Base-by-base conservation (phyloP, 176 grass and related monocot species). In the Dendrocalamus sinicus region DNA sequence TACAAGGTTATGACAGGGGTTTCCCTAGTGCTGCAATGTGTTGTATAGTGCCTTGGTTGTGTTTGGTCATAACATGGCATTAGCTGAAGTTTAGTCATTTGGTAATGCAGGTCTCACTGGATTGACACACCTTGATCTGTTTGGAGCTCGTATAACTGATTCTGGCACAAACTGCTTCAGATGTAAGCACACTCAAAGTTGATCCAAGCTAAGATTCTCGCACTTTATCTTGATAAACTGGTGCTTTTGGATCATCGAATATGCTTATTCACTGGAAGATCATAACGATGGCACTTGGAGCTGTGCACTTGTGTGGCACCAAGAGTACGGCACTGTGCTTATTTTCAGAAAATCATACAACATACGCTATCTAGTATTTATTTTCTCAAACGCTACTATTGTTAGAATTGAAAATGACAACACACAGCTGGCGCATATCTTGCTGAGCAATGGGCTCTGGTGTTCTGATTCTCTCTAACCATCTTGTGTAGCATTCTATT, bases 81-180 rank as follows among this genome's bases (percentile, higher is more conserved):
- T 74, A 35, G 17, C 47, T 79, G 45, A 88, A 17, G 22, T 59
- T 52, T 8, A 63, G 7, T 73, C 41, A 45, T 80, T 75, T 84
- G 12, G 23, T 81, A 80, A 64, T 86, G 45, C 91, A 99, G 97
- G 72, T 91, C 92, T 99, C 78, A 96, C 88, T 87, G 92, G 94
- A 77, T 86, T 99, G 71, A 99, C 90, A 44, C 92, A 96, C 87
- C 92, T 99, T 54, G 97, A 99, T 86, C 89, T 99, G 13, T 99
- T 99, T 81, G 97, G 93, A 81, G 94, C 97, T 89, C 92, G 69
- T 4, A 89, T 99, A 84, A 96, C 92, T 72, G 97, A 99, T 84
- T 68, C 86, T 71, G 97, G 94, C 20, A 93, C 90, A 26, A 94
- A 83, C 82, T 96, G 76, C 87, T 88, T 99, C 44, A 91, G 83